Conservation (phyloP, 2,329 filamentous ascomycete species). For the Pezicula carpinea region DNA sequence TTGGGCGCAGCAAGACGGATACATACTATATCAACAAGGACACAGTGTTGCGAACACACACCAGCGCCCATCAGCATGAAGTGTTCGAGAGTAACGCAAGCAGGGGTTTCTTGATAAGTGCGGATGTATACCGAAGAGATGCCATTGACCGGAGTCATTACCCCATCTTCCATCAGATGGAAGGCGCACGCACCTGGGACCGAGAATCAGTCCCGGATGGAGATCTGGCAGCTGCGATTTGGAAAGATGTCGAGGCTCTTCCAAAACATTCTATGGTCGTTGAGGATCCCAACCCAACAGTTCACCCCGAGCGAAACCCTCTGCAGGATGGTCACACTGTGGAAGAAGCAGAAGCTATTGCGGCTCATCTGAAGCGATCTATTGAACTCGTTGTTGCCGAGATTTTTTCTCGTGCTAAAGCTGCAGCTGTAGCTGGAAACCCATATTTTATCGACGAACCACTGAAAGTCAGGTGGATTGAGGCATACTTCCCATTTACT, state of each 20-base stretch:
- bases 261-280: constrained; percentile 72
- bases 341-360: constrained; percentile 78
- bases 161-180: constrained; percentile 98
- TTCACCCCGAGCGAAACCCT: constrained; percentile 76
- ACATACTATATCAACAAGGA: constrained; percentile 90
- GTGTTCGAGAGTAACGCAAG: constrained; percentile 68
- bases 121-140: constrained; percentile 93
- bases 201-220: constrained; percentile 52
- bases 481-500: constrained; percentile 97
- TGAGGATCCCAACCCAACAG: constrained; percentile 76
- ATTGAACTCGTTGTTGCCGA: constrained; percentile 87
- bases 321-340: constrained; percentile 68
- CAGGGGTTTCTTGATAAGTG: constrained; percentile 82
- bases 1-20: constrained; percentile 80
- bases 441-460: constrained; percentile 58
- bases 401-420: constrained; percentile 75
- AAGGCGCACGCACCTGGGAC: constrained; percentile 88
- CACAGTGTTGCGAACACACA: constrained; percentile 87
- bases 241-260: constrained; percentile 64
- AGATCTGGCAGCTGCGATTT: constrained; percentile 61
- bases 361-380: constrained; percentile 79
- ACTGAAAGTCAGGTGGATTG: constrained; percentile 85
- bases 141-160: constrained; percentile 94
- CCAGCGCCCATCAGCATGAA: constrained; percentile 86
- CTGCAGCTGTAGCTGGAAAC: constrained; percentile 51